These are phyloP conservation scores for Plectranthus barbatus DNA, from an alignment of 257 asterid genomes.

Conservation along the genomic window DNA sequence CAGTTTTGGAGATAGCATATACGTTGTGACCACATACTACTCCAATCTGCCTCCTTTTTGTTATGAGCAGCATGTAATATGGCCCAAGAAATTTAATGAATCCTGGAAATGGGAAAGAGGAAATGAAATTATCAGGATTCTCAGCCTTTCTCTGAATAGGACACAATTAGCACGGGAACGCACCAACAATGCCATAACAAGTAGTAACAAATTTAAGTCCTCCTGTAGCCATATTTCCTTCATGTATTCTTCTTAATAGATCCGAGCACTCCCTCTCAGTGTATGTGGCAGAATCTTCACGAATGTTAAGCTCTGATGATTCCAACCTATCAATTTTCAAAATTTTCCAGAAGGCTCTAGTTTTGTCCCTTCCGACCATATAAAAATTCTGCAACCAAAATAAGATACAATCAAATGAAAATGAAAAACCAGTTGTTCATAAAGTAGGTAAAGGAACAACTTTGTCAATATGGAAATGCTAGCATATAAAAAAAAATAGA, in stretches of 20 bases:
- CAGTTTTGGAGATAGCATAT: slow-evolving; percentile 75
- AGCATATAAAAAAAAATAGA: background rate
- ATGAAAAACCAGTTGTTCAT: background rate
- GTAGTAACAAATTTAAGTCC: slow-evolving; percentile 85
- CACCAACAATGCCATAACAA: slow-evolving; percentile 97
- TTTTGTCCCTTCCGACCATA: slow-evolving; percentile 93
- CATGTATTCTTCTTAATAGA: slow-evolving; percentile 77
- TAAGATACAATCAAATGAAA: slow-evolving; percentile 1
- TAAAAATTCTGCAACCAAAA: slow-evolving; percentile 68
- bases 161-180: slow-evolving; percentile 17
- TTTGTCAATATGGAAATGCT: background rate
- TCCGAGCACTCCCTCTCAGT: slow-evolving; percentile 87
- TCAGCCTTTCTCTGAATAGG: background rate
- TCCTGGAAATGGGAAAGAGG: slow-evolving; percentile 42
- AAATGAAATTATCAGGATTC: slow-evolving; percentile 5
- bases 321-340: slow-evolving; percentile 84
- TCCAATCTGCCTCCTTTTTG: slow-evolving; percentile 89
- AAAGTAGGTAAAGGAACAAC: slow-evolving; percentile 1
- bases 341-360: slow-evolving; percentile 77
- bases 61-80: slow-evolving; percentile 82
- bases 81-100: slow-evolving; percentile 90
- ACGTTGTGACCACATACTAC: slow-evolving; percentile 76
- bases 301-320: slow-evolving; percentile 66
- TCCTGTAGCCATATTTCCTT: slow-evolving; percentile 81
- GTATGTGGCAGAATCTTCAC: slow-evolving; percentile 77